Percentiles rank a stretch among this genome's conserved stretches.
phyloP scores from a whole-genome alignment of 2,329 filamentous ascomycete species.

The Talaromyces sp. region DNA sequence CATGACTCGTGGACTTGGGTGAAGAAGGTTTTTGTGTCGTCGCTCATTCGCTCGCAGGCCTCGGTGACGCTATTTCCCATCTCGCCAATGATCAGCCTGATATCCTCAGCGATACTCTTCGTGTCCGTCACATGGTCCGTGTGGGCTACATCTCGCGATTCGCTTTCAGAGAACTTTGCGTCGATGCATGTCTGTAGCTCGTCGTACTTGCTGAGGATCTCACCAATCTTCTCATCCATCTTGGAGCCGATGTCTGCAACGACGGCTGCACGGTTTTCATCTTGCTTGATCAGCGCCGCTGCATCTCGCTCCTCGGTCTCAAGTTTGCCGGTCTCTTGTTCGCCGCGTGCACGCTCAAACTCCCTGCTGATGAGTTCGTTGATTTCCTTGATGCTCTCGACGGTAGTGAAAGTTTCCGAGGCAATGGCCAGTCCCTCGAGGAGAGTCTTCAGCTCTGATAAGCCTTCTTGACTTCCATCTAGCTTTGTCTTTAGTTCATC shows the following conservation, averaged over 20 bases:
- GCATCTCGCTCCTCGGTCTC: constrained; percentile 63
- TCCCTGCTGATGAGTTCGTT: constrained; percentile 73
- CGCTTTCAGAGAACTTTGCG: constrained; percentile 66
- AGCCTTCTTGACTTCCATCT: constrained; percentile 65
- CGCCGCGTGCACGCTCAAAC: constrained; percentile 78
- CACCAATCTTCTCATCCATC: constrained; percentile 72
- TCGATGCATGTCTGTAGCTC: constrained; percentile 72
- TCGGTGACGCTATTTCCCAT: constrained; percentile 76
- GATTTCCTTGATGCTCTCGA: constrained; percentile 64
- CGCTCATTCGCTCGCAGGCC: constrained; percentile 77
- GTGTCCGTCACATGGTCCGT: constrained; percentile 69
- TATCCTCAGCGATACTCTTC: constrained; percentile 77
- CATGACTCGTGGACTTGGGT: constrained; percentile 75
- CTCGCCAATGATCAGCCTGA: constrained; percentile 79
- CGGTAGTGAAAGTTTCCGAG: constrained; percentile 41
- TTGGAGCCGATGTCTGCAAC: constrained; percentile 51
- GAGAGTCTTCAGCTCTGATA: constrained; percentile 53
- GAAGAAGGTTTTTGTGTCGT: constrained; percentile 83
- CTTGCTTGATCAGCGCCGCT: constrained; percentile 53
- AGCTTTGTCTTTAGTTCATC: constrained; percentile 71
- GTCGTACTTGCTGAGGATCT: constrained; percentile 82
- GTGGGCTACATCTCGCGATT: constrained; percentile 67
- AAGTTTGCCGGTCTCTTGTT: constrained; percentile 74
- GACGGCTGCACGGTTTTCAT: constrained; percentile 53
- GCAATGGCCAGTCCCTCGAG: constrained; percentile 65